Evolutionary conservation across 306 rosid species (phyloP).

Genomic region (Vigna reflexopilosa): DNA sequence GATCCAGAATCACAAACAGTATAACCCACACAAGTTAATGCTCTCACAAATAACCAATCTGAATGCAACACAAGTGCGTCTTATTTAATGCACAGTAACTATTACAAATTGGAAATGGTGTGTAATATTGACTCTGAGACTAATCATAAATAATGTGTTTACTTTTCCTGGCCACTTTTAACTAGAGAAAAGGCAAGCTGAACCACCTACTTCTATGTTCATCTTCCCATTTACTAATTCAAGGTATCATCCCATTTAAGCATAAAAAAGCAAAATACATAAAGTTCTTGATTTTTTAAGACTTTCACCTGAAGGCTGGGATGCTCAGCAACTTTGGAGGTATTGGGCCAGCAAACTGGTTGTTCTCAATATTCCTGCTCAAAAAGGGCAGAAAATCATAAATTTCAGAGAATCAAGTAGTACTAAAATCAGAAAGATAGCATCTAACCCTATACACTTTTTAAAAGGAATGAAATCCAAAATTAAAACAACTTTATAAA

Average conservation of each 20-base stretch:
- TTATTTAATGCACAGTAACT: slow-evolving; percentile 22
- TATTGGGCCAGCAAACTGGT: slow-evolving; percentile 84
- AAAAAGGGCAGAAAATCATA: slow-evolving; percentile 41
- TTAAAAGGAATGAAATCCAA: slow-evolving; percentile 28
- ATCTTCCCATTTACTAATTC: slow-evolving; percentile 37
- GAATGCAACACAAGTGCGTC: slow-evolving; percentile 13
- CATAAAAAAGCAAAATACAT: slow-evolving; percentile 30
- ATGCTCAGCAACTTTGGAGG: slow-evolving; percentile 84
- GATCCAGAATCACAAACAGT: slow-evolving; percentile 18
- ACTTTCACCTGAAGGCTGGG: slow-evolving; percentile 72
- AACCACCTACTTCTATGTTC: slow-evolving; percentile 33
- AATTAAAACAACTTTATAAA: neutral
- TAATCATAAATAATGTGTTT: slow-evolving; percentile 22
- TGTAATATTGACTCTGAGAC: slow-evolving; percentile 10
- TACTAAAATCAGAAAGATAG: slow-evolving; percentile 18
- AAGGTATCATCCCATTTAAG: slow-evolving; percentile 32
- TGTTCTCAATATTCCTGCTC: slow-evolving; percentile 91
- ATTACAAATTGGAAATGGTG: slow-evolving; percentile 13
- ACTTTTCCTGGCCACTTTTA: neutral
- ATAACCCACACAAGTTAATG: slow-evolving; percentile 8
- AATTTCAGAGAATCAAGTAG: slow-evolving; percentile 31
- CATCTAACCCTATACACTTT: slow-evolving; percentile 24
- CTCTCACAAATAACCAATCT: neutral
- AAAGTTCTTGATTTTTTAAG: slow-evolving; percentile 25
- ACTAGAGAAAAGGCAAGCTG: slow-evolving; percentile 1